Percentiles rank a stretch among this genome's conserved stretches.
Evolutionary conservation across 2,329 filamentous ascomycete species (phyloP).

Genomic region (Cladosporium velox): DNA sequence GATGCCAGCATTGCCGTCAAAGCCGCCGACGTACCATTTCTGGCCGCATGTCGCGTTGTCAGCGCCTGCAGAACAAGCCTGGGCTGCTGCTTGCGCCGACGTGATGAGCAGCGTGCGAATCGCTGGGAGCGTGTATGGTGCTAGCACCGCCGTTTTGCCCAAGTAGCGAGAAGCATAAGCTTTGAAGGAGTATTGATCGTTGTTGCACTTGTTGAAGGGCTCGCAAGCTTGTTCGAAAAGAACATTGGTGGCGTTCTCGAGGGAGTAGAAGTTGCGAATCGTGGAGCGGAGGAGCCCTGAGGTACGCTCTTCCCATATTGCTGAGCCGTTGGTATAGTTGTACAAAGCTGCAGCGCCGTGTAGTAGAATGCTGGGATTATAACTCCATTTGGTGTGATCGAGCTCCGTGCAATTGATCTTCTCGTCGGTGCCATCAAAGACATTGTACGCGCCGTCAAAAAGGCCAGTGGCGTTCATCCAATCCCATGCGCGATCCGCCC

Average conservation of each 20-base stretch:
- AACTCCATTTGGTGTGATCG: constrained; percentile 58
- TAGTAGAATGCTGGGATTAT: constrained; percentile 58
- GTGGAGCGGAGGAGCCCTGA: constrained; percentile 60
- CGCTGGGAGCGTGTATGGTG: constrained; percentile 44
- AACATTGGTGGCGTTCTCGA: constrained; percentile 53
- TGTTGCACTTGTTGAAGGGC: constrained; percentile 60
- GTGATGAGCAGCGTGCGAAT: constrained; percentile 43
- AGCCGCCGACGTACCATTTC: constrained; percentile 48
- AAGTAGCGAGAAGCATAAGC: constrained; percentile 71
- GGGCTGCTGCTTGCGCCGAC: constrained; percentile 47
- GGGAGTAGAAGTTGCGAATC: constrained; percentile 56
- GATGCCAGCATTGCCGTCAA: constrained; percentile 45
- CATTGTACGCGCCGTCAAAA: constrained; percentile 52
- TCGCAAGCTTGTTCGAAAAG: constrained; percentile 71
- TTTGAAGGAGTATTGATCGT: constrained; percentile 75
- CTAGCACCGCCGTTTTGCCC: constrained; percentile 46
- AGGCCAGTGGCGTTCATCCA: constrained; percentile 54
- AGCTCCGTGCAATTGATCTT: constrained; percentile 53
- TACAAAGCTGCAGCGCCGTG: constrained; percentile 60
- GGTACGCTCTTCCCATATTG: constrained; percentile 59
- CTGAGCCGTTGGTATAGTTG: constrained; percentile 49
- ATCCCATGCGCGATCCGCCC: constrained; percentile 70
- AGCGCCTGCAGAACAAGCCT: constrained; percentile 45
- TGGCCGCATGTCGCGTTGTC: constrained; percentile 47
- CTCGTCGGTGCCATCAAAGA: constrained; percentile 59